Percentiles rank a stretch among this genome's conserved stretches.
phyloP scores from a whole-genome alignment of 2,329 filamentous ascomycete genomes.

The Fusarium chuoi region DNA sequence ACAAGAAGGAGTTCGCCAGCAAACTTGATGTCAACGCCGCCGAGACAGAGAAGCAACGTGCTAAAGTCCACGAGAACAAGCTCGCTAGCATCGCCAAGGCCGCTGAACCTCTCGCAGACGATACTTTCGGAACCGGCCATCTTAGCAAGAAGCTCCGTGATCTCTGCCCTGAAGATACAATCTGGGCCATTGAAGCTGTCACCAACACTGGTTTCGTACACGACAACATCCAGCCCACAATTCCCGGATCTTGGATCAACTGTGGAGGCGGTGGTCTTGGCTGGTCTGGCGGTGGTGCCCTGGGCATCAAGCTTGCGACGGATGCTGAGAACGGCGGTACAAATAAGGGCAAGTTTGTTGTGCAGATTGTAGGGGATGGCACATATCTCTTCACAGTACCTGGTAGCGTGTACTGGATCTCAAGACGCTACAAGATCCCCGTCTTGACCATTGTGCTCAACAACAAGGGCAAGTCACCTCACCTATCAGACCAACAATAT shows the following conservation, averaged over 20 bases:
- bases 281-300: conserved; percentile 79
- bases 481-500: too few relatives aligned
- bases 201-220: conserved; percentile 74
- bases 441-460: conserved; percentile 66
- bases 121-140: conserved; percentile 56
- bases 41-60: conserved; percentile 56
- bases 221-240: conserved; percentile 75
- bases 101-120: conserved; percentile 68
- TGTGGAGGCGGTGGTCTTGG: conserved; percentile 84
- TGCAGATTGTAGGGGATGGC: conserved; percentile 68
- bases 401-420: conserved; percentile 66
- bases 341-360: conserved; percentile 62
- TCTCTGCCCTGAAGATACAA: conserved; percentile 62
- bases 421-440: conserved; percentile 63
- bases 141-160: conserved; percentile 47
- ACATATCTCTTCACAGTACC: conserved; percentile 66
- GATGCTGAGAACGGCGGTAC: conserved; percentile 52
- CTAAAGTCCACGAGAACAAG: conserved; percentile 66
- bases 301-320: conserved; percentile 80
- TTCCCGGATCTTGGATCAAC: conserved; percentile 81
- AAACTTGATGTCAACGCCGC: conserved; percentile 47
- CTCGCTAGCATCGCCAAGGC: conserved; percentile 68
- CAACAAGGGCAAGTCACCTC: conserved; percentile 59
- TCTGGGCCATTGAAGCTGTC: conserved; percentile 82
- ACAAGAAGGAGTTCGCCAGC: conserved; percentile 55